Evolutionary conservation across 192 early-diverging fungal species (phyloP).

Genomic region (Paraglomus brasilianum): DNA sequence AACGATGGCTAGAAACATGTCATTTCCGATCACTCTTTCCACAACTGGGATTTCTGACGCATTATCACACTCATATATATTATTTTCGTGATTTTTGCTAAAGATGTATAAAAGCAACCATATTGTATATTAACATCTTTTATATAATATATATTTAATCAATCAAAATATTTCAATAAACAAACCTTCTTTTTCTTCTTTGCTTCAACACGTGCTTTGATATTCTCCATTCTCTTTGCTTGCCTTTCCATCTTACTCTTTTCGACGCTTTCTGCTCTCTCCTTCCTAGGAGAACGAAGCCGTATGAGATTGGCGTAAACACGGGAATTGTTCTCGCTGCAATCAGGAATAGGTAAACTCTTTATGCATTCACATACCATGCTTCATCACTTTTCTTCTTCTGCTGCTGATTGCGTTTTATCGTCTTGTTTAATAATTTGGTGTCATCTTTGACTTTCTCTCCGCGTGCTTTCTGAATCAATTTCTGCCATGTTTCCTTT

Average conservation of each 20-base stretch:
- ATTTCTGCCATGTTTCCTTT: conserved; percentile 80
- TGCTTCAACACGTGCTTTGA: conserved; percentile 74
- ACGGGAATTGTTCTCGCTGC: neutral
- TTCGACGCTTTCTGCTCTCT: conserved; percentile 66
- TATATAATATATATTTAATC: too few relatives aligned
- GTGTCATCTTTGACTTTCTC: conserved; percentile 92
- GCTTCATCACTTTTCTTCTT: conserved; percentile 84
- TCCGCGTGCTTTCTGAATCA: conserved; percentile 76
- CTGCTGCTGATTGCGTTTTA: conserved; percentile 77
- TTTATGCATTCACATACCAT: conserved; percentile 53
- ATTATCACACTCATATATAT: too few relatives aligned
- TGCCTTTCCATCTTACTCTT: conserved; percentile 64
- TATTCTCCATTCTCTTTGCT: conserved; percentile 82
- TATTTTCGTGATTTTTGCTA: too few relatives aligned
- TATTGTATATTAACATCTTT: too few relatives aligned
- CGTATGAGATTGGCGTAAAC: neutral
- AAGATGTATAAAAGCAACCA: too few relatives aligned
- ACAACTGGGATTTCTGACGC: too few relatives aligned
- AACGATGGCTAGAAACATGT: too few relatives aligned
- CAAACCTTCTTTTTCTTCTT: conserved; percentile 62
- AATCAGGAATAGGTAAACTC: neutral
- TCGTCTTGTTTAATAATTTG: conserved; percentile 86
- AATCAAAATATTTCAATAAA: too few relatives aligned
- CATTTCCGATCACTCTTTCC: too few relatives aligned
- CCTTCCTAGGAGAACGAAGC: conserved; percentile 32